A percentile compares a stretch with the other conserved stretches of the same genome.
Evolutionary conservation across 495 filamentous ascomycete genomes (phyloP).

Genomic region (Aspergillus incahuasiensis): DNA sequence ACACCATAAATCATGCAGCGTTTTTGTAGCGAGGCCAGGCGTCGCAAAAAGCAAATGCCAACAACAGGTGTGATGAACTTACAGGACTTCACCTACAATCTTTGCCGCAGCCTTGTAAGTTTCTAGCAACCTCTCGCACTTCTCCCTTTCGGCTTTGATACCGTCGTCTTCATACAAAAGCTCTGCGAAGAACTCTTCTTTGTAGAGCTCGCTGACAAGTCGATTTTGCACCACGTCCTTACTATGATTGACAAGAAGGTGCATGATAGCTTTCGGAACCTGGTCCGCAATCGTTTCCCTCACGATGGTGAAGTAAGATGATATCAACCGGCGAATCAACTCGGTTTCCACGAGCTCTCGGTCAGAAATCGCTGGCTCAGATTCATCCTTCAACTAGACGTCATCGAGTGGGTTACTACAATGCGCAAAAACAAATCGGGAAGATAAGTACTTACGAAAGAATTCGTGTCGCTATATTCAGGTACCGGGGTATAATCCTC

Average conservation of each 20-base stretch:
- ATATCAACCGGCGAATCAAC: conserved; percentile 91
- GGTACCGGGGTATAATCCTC: conserved; percentile 39
- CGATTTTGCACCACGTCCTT: conserved; percentile 97
- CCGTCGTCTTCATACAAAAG: conserved; percentile 95
- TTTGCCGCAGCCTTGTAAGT: conserved; percentile 97
- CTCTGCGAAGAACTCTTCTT: conserved; percentile 87
- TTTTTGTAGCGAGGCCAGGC: background rate
- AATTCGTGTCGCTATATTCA: conserved; percentile 46
- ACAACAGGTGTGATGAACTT: conserved; percentile 21
- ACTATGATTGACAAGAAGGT: conserved; percentile 94
- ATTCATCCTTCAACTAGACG: conserved; percentile 36
- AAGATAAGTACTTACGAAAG: conserved; percentile 52
- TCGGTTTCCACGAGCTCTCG: conserved; percentile 96
- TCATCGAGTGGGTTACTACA: background rate
- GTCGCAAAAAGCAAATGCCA: background rate
- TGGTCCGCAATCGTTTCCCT: conserved; percentile 96
- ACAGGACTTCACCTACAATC: conserved; percentile 95
- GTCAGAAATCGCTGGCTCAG: conserved; percentile 83
- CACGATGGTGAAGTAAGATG: conserved; percentile 97
- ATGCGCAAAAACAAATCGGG: background rate
- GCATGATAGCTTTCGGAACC: conserved; percentile 98
- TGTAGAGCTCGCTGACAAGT: conserved; percentile 92
- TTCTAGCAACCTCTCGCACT: conserved; percentile 89
- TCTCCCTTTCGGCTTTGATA: conserved; percentile 95
- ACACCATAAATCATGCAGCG: background rate